These are phyloP conservation scores for Fusarium anthophilum DNA, from an alignment of 2,329 filamentous ascomycete genomes.

Conservation along the genomic window DNA sequence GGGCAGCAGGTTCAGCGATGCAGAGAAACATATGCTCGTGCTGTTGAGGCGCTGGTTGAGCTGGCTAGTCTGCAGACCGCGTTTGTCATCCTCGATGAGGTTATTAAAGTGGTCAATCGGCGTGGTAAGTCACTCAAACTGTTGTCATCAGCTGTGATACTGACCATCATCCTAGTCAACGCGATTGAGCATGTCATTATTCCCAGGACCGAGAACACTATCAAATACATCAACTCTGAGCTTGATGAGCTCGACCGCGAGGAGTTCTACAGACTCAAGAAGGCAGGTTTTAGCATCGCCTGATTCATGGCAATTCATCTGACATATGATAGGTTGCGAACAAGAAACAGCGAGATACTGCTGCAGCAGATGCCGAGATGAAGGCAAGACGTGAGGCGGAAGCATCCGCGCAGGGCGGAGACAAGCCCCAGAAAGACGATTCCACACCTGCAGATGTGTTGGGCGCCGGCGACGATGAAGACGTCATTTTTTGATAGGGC, in stretches of 20 bases:
- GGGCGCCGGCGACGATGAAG: constrained; percentile 79
- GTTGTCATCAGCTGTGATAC: neutral
- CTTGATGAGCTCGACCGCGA: constrained; percentile 97
- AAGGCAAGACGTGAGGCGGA: constrained; percentile 73
- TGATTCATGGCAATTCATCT: neutral
- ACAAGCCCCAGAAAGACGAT: constrained; percentile 53
- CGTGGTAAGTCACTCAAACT: constrained; percentile 67
- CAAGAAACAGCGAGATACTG: constrained; percentile 83
- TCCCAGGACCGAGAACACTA: constrained; percentile 98
- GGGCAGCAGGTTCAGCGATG: constrained; percentile 96
- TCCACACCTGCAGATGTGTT: constrained; percentile 69
- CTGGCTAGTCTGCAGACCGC: constrained; percentile 95
- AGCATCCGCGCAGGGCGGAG: constrained; percentile 42
- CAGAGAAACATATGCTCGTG: constrained; percentile 93
- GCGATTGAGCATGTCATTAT: constrained; percentile 98
- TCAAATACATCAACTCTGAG: constrained; percentile 99
- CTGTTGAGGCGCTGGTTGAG: constrained; percentile 95
- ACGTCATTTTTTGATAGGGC: constrained; percentile 78
- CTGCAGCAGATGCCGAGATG: constrained; percentile 77
- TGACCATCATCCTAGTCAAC: constrained; percentile 70
- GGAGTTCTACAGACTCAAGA: constrained; percentile 97
- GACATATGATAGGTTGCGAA: constrained; percentile 66
- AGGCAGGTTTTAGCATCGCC: constrained; percentile 53
- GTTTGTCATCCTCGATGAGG: constrained; percentile 97
- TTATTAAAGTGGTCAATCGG: constrained; percentile 98